Evolutionary conservation across 495 filamentous ascomycete genomes (phyloP), one percentile per base, ranked within the genome.

Genomic region (Tuber microsphaerosporum): DNA sequence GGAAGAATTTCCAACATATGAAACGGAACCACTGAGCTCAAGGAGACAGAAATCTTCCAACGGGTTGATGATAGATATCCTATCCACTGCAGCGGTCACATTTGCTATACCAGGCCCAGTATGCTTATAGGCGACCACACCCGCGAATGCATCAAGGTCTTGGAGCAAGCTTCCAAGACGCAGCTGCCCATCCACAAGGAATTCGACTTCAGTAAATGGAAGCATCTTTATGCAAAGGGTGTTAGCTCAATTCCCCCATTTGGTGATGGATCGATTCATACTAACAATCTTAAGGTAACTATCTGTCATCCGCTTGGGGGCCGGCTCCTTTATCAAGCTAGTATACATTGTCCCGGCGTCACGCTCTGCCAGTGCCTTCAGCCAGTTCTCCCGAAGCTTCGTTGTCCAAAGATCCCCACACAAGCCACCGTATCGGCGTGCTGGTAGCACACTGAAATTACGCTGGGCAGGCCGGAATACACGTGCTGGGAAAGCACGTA

Each of bases 71-170:
- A 94, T 90, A 7, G 88, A 92, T 81, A 94, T 94, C 26, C 92
- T 84, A 81, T 96, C 92, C 37, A 92, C 90, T 3, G 92, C 91
- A 5, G 93, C 93, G 4, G 93, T 96, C 43, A 96, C 93, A 8
- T 89, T 93, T 4, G 90, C 92, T 4, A 93, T 91, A 4, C 84
- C 85, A 41, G 91, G 90, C 5, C 93, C 93, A 0, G 93, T 94
- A 81, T 94, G 93, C 71, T 92, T 92, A 81, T 94, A 93, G 37
- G 91, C 91, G 73, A 96, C 88, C 22, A 94, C 87, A 26, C 93
- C 93, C 1, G 92, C 91, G 14, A 94, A 81, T 2, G 93, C 93
- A 84, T 94, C 93, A 12, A 96, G 87, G 75, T 94, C 92, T 89
- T 94, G 93, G 75, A 94, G 87, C 22, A 94, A 83, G 0, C 91